phyloP scores from a whole-genome alignment of 2,329 filamentous ascomycete species.

The Hypocreales sp. region DNA sequence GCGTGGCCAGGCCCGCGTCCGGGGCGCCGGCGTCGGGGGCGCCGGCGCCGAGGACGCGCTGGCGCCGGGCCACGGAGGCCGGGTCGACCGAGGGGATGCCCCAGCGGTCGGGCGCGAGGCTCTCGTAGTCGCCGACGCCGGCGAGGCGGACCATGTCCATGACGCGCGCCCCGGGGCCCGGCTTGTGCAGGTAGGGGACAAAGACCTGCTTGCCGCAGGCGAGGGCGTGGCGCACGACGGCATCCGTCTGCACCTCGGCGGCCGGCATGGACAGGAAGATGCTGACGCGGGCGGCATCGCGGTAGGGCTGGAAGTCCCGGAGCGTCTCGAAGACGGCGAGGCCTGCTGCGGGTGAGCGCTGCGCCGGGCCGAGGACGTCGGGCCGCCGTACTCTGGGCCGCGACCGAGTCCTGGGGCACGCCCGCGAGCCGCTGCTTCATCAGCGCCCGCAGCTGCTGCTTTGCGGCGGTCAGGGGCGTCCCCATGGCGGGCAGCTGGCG shows the following conservation, averaged over 20 bases:
- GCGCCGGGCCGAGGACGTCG: no score
- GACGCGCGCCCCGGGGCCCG: slow-evolving; percentile 35
- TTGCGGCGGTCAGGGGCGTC: slow-evolving; percentile 44
- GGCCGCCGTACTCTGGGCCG: slow-evolving; percentile 55
- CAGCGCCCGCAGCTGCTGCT: slow-evolving; percentile 56
- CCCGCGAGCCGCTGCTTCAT: slow-evolving; percentile 52
- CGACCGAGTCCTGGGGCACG: slow-evolving; percentile 46
- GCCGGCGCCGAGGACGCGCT: slow-evolving; percentile 58
- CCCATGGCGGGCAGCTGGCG: slow-evolving; percentile 23
- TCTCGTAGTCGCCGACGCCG: slow-evolving; percentile 62
- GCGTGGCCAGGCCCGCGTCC: slow-evolving; percentile 25
- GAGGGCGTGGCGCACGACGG: slow-evolving; percentile 71
- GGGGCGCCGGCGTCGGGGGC: slow-evolving; percentile 9
- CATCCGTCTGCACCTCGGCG: slow-evolving; percentile 71
- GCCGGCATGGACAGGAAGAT: slow-evolving; percentile 88
- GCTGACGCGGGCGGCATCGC: slow-evolving; percentile 58
- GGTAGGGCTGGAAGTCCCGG: slow-evolving; percentile 55
- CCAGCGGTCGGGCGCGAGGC: slow-evolving; percentile 68
- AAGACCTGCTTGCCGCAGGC: slow-evolving; percentile 69
- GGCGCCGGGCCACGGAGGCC: slow-evolving; percentile 46
- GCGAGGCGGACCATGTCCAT: slow-evolving; percentile 91
- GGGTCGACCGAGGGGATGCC: slow-evolving; percentile 76
- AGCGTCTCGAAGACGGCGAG: slow-evolving; percentile 48
- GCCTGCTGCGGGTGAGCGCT: slow-evolving; percentile 30
- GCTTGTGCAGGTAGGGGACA: slow-evolving; percentile 73